Evolutionary conservation across 768 basidiomycete species (phyloP).

Genomic region (Termitomyces sp.): DNA sequence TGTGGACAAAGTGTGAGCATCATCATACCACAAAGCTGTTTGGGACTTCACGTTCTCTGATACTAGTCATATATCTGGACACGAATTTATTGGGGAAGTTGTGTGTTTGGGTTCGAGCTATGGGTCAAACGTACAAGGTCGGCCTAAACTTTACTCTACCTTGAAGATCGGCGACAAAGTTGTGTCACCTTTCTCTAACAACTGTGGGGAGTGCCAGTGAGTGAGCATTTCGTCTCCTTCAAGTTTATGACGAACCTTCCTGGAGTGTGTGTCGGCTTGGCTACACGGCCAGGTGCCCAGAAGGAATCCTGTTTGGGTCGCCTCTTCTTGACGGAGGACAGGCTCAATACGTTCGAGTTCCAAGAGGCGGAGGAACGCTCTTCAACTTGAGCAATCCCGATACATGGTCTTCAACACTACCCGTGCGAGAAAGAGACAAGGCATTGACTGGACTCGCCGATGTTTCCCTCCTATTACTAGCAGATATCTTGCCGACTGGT

Average conservation of each 20-base stretch:
- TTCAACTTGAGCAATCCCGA: constrained; percentile 52
- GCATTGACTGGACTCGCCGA: constrained; percentile 45
- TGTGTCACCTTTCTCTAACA: constrained; percentile 76
- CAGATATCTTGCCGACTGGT: constrained; percentile 78
- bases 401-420: constrained; percentile 36
- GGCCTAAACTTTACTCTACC: constrained; percentile 58
- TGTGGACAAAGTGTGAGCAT: constrained; percentile 44
- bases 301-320: constrained; percentile 60
- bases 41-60: neutral
- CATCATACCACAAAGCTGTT: neutral
- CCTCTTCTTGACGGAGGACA: constrained; percentile 66
- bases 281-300: constrained; percentile 63
- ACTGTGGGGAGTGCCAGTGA: constrained; percentile 82
- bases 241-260: neutral
- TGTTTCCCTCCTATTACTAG: constrained; percentile 62
- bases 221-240: constrained; percentile 16
- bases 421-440: constrained; percentile 28
- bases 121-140: constrained; percentile 30
- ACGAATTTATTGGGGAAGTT: constrained; percentile 75
- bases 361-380: constrained; percentile 74
- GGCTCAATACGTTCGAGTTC: constrained; percentile 75
- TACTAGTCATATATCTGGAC: constrained; percentile 66
- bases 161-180: constrained; percentile 72
- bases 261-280: constrained; percentile 66
- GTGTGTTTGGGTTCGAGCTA: constrained; percentile 61